Conservation (phyloP, 139 green algal genomes). For the Coelastrella sp. region DNA sequence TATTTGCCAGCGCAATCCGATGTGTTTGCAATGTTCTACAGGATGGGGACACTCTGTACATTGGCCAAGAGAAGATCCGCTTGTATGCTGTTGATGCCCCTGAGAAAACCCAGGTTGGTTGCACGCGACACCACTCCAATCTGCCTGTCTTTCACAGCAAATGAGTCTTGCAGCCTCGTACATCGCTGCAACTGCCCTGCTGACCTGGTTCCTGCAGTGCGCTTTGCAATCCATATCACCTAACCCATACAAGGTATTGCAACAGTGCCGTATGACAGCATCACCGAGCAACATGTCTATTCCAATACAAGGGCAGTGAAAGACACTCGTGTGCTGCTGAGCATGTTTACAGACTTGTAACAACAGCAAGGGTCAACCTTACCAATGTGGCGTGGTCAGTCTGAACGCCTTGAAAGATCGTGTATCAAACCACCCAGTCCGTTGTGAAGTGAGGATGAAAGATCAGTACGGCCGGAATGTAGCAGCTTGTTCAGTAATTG, state of each 20-base stretch:
- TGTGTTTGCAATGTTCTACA: not conserved
- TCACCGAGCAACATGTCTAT: not conserved
- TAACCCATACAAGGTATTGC: too few species aligned
- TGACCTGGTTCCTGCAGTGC: too few species aligned
- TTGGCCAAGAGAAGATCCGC: conserved; percentile 59
- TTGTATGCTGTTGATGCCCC: conserved; percentile 86
- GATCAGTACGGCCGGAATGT: conserved; percentile 82
- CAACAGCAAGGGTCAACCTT: conserved; percentile 36
- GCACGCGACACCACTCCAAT: too few species aligned
- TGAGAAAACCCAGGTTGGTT: conserved; percentile 67
- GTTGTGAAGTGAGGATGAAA: conserved; percentile 53
- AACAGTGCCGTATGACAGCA: too few species aligned
- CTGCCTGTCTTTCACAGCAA: too few species aligned
- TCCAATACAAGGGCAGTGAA: not conserved
- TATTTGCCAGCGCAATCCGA: too few species aligned
- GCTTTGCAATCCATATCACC: too few species aligned
- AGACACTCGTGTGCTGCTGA: not conserved
- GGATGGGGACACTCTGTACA: conserved; percentile 79
- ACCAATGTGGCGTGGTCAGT: conserved; percentile 53
- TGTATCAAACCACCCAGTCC: conserved; percentile 60
- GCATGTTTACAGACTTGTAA: conserved; percentile 72
- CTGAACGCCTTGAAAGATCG: conserved; percentile 65
- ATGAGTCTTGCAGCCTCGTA: too few species aligned
- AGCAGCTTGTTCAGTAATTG: conserved; percentile 62
- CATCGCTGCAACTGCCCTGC: too few species aligned